Percentiles rank a stretch among this genome's conserved stretches.
These are phyloP conservation scores for Ostreobium quekettii DNA, from an alignment of 139 green algal species.

Conservation along the genomic window DNA sequence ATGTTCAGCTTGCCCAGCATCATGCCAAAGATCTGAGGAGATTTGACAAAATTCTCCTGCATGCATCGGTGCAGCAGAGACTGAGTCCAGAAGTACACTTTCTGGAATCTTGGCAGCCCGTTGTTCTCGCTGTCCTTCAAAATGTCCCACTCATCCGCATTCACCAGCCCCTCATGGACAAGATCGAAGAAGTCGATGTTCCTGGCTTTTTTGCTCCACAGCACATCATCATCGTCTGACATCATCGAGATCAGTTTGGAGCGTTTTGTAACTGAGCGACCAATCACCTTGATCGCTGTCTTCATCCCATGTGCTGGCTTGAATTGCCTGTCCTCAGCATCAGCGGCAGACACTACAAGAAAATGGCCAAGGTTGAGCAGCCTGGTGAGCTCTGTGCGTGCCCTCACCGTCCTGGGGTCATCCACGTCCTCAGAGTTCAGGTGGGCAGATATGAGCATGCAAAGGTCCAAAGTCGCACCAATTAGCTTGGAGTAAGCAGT, in stretches of 20 bases:
- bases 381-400: conserved; percentile 15
- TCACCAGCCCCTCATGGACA: conserved; percentile 23
- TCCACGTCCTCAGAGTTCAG: conserved; percentile 12
- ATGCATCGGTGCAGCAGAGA: conserved; percentile 18
- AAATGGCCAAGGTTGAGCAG: conserved; percentile 28
- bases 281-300: too few relatives aligned
- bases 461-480: conserved; percentile 16
- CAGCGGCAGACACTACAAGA: conserved; percentile 16
- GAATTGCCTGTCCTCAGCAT: conserved; percentile 17
- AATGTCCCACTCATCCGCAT: conserved; percentile 26
- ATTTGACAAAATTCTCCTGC: conserved; percentile 6
- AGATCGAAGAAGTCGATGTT: conserved; percentile 17
- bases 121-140: conserved; percentile 19
- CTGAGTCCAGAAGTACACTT: conserved; percentile 24
- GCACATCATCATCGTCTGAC: too few relatives aligned
- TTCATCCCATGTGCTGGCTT: too few relatives aligned
- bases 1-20: conserved; percentile 22
- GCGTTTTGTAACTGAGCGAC: too few relatives aligned
- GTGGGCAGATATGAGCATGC: conserved; percentile 5
- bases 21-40: conserved; percentile 14
- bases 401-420: not conserved
- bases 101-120: conserved; percentile 24
- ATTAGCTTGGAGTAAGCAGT: conserved; percentile 18
- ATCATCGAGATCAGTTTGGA: too few relatives aligned
- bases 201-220: not conserved